Conservation (phyloP, 352 stramenopile species). For the Phytophthora multivora region DNA sequence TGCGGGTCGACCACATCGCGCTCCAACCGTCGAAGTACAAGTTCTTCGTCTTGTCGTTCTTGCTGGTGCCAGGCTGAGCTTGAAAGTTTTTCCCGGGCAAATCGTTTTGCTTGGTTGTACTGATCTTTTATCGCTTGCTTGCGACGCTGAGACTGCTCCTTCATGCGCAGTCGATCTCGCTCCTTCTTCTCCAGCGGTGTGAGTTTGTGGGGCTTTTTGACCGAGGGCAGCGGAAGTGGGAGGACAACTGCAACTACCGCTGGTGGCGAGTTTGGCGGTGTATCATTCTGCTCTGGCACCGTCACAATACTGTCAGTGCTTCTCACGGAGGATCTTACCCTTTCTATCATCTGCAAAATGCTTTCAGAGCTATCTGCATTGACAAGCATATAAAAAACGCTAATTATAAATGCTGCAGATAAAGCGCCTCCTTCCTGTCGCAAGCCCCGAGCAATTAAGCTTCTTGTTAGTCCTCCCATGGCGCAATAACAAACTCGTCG, state of each 20-base stretch:
- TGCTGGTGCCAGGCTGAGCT: constrained; percentile 51
- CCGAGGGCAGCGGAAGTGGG: constrained; percentile 6
- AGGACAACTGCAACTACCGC: constrained; percentile 12
- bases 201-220: constrained; percentile 36
- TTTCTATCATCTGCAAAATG: constrained; percentile 9
- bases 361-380: constrained; percentile 12
- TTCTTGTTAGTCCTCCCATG: constrained; percentile 23
- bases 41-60: constrained; percentile 64
- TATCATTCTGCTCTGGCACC: constrained; percentile 12
- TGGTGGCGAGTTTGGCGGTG: constrained; percentile 1
- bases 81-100: constrained; percentile 30
- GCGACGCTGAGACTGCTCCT: constrained; percentile 50
- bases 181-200: constrained; percentile 58
- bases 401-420: constrained; percentile 35
- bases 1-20: constrained; percentile 64
- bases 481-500: constrained; percentile 53
- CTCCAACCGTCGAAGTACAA: constrained; percentile 65
- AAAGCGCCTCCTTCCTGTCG: neutral
- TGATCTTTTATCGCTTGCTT: constrained; percentile 42
- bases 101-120: constrained; percentile 30
- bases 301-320: constrained; percentile 22
- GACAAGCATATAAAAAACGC: constrained; percentile 13
- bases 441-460: neutral
- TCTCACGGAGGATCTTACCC: constrained; percentile 9
- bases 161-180: constrained; percentile 53